Base-by-base conservation (phyloP, 208 protist species). In the Crithidia acanthocephali region DNA sequence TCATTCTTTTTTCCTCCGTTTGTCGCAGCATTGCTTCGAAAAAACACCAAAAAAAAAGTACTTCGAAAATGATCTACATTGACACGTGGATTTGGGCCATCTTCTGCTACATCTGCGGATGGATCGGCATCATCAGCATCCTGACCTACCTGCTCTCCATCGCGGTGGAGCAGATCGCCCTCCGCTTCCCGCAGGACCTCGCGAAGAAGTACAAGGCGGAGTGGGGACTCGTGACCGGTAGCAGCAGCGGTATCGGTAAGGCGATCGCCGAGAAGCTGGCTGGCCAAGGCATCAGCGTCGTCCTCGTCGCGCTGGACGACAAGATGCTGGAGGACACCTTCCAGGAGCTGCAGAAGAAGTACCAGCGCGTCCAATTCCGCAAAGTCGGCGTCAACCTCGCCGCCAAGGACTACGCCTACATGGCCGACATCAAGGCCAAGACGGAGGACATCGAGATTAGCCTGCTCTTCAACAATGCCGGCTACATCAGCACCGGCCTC, bases 201-300 rank as follows among this genome's bases (percentile, higher is more conserved):
- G 85, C 89, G 62, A 84, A 87, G 45, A 89, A 86, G 70, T 95
- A 95, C 78, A 68, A 79, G 59, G 85, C 88, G 6, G 74, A 93
- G 68, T 98, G 92, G 90, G 91, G 70, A 10, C 81, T 98, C 35
- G 94, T 99, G 20, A 99, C 97, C 22, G 97, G 97, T 62, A 86
- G 87, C 13, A 98, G 95, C 67, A 98, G 97, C 77, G 97, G 97
- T 47, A 98, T 99, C 68, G 98, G 98, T 30, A 95, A 92, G 71
- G 96, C 91, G 28, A 97, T 98, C 63, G 83, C 93, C 9, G 80
- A 97, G 61, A 96, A 96, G 83, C 87, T 99, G n/a, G 96, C 96
- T 13, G 78, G 76, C 61, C 88, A 95, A 63, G 87, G 87, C 45
- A 91, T 98, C 48, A 98, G 94, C 73, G 83, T 98, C 40, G 83